Evolutionary conservation across 1,284 basidiomycete genomes (phyloP).

Genomic region (Ceratobasidium papillatum): DNA sequence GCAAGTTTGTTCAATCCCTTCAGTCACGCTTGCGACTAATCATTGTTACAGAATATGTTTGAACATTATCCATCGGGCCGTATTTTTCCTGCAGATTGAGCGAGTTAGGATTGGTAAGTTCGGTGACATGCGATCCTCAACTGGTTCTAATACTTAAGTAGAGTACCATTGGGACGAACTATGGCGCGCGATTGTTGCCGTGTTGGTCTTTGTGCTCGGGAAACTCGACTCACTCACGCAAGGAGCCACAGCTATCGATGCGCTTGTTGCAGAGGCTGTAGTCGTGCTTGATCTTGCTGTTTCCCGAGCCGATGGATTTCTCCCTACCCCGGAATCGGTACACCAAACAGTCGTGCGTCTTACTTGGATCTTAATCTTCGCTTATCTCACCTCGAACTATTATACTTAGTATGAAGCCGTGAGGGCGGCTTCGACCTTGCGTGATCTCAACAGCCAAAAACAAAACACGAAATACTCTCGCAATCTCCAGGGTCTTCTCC

Average conservation of each 20-base stretch:
- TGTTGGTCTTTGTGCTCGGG: slow-evolving; percentile 63
- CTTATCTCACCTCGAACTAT: neutral
- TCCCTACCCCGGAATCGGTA: slow-evolving; percentile 61
- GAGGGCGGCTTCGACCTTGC: slow-evolving; percentile 60
- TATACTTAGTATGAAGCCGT: slow-evolving; percentile 68
- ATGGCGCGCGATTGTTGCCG: slow-evolving; percentile 63
- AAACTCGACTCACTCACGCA: slow-evolving; percentile 61
- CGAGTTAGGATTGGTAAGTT: slow-evolving; percentile 62
- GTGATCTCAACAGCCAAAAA: slow-evolving; percentile 51
- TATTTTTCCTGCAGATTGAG: slow-evolving; percentile 65
- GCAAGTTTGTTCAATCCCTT: slow-evolving; percentile 52
- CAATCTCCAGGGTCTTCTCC: slow-evolving; percentile 51
- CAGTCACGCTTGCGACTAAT: neutral
- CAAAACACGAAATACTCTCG: slow-evolving; percentile 2
- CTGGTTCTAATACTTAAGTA: slow-evolving; percentile 47
- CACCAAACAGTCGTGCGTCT: slow-evolving; percentile 68
- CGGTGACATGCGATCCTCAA: neutral
- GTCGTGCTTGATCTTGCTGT: slow-evolving; percentile 60
- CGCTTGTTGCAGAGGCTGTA: neutral
- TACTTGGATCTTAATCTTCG: slow-evolving; percentile 6
- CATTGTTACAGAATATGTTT: slow-evolving; percentile 59
- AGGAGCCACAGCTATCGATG: slow-evolving; percentile 44
- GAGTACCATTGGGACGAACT: slow-evolving; percentile 71
- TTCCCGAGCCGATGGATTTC: slow-evolving; percentile 61
- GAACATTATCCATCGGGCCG: slow-evolving; percentile 60